These are phyloP conservation scores for Apiospora saccharicola DNA, from an alignment of 2,329 filamentous ascomycete species.

Conservation along the genomic window DNA sequence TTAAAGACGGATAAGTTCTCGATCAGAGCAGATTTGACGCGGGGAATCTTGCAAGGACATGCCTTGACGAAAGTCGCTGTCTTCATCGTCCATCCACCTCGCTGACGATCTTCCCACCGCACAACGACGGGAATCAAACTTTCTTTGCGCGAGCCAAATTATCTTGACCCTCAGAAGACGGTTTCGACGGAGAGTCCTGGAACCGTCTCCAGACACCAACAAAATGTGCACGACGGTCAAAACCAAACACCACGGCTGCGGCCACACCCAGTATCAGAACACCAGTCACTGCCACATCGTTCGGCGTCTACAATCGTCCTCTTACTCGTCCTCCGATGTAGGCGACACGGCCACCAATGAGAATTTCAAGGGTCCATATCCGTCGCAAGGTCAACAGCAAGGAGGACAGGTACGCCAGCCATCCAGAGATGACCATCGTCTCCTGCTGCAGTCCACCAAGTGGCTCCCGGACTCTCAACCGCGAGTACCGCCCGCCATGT, in stretches of 20 bases:
- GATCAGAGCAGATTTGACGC: not conserved
- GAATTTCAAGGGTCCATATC: not conserved
- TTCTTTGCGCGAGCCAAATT: not conserved
- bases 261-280: conserved; percentile 45
- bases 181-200: not conserved
- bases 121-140: not conserved
- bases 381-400: not conserved
- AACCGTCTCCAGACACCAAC: not conserved
- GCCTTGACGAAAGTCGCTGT: not conserved
- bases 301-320: conserved; percentile 28
- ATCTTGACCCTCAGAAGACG: not conserved
- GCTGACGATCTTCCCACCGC: not conserved
- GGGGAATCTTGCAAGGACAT: not conserved
- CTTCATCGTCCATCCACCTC: not conserved
- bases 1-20: not conserved
- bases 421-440: conserved; percentile 32
- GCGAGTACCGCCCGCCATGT: conserved; percentile 6
- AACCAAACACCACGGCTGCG: conserved; percentile 39
- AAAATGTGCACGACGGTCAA: conserved; percentile 45
- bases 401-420: conserved; percentile 30
- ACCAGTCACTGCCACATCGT: conserved; percentile 42
- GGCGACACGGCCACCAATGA: not conserved
- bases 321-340: not conserved
- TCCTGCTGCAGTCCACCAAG: conserved; percentile 30
- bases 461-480: not conserved